A percentile compares a stretch with the other conserved stretches of the same genome.
Conservation (phyloP, 2,329 filamentous ascomycete genomes). For the Pseudogymnoascus sp. region DNA sequence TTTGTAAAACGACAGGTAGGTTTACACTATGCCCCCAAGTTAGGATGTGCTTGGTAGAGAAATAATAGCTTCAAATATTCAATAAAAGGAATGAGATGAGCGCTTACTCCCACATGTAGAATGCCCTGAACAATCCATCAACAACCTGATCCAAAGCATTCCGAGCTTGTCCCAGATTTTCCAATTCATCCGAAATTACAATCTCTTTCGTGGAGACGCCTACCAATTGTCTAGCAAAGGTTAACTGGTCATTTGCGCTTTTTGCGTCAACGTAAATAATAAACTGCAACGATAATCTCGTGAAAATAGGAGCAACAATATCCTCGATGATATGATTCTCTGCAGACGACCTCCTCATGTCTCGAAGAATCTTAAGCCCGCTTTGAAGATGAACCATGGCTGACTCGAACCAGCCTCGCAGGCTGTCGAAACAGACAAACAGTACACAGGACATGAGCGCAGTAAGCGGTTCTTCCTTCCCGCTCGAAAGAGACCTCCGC, state of each 20-base stretch:
- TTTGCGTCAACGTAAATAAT: conserved; percentile 25
- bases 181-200: conserved; percentile 14
- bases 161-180: conserved; percentile 21
- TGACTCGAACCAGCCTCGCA: conserved; percentile 23
- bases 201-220: conserved; percentile 12
- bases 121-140: conserved; percentile 22
- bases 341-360: conserved; percentile 9
- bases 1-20: conserved; percentile 18
- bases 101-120: conserved; percentile 19
- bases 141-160: conserved; percentile 18
- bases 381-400: conserved; percentile 26
- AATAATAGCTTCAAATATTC: conserved; percentile 11
- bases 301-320: conserved; percentile 22
- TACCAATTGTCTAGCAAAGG: conserved; percentile 17
- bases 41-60: no score
- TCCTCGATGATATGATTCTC: conserved; percentile 17
- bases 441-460: conserved; percentile 26
- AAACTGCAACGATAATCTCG: conserved; percentile 23
- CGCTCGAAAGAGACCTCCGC: conserved; percentile 18
- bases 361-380: conserved; percentile 21
- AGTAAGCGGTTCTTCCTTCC: conserved; percentile 20
- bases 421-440: conserved; percentile 26
- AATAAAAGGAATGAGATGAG: conserved; percentile 14
- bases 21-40: not conserved
- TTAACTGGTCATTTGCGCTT: conserved; percentile 13